phyloP scores from a whole-genome alignment of 2,329 filamentous ascomycete species.

The Penicillium sp. region DNA sequence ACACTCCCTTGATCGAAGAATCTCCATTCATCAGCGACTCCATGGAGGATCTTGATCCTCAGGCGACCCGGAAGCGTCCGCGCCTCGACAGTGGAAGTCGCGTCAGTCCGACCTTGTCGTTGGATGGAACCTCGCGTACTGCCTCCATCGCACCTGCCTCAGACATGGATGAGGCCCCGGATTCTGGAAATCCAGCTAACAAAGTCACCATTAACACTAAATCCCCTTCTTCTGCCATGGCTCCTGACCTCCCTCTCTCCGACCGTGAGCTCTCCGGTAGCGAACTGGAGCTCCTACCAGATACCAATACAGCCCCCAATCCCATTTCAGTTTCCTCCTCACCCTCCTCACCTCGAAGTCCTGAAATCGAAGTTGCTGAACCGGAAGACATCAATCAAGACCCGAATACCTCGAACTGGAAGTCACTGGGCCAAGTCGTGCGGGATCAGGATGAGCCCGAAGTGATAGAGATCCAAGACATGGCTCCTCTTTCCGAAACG shows the following conservation, averaged over 20 bases:
- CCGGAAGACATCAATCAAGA: slow-evolving; percentile 44
- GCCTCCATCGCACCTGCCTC: slow-evolving; percentile 23
- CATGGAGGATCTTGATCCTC: slow-evolving; percentile 36
- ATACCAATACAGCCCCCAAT: slow-evolving; percentile 19
- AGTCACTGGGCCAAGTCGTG: slow-evolving; percentile 29
- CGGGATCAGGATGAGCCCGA: slow-evolving; percentile 26
- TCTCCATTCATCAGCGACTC: slow-evolving; percentile 23
- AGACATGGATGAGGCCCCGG: slow-evolving; percentile 23
- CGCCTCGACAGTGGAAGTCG: slow-evolving; percentile 40
- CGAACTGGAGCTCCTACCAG: slow-evolving; percentile 8
- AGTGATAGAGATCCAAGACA: slow-evolving; percentile 31
- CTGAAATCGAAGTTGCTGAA: slow-evolving; percentile 44
- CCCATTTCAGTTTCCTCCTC: slow-evolving; percentile 39
- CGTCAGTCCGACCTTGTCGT: slow-evolving; percentile 29
- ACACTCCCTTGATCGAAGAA: slow-evolving; percentile 24
- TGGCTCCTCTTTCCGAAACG: slow-evolving; percentile 25
- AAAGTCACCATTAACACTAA: slow-evolving; percentile 44
- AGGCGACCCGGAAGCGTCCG: slow-evolving; percentile 40
- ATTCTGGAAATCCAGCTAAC: slow-evolving; percentile 32
- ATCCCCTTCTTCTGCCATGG: slow-evolving; percentile 25
- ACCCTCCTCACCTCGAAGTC: slow-evolving; percentile 32
- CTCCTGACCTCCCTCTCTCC: slow-evolving; percentile 9
- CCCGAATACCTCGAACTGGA: slow-evolving; percentile 39
- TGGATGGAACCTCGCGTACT: slow-evolving; percentile 21
- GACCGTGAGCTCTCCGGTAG: slow-evolving; percentile 7